Evolutionary conservation across 176 grass and related monocot genomes (phyloP).

Genomic region (Cocos nucifera): DNA sequence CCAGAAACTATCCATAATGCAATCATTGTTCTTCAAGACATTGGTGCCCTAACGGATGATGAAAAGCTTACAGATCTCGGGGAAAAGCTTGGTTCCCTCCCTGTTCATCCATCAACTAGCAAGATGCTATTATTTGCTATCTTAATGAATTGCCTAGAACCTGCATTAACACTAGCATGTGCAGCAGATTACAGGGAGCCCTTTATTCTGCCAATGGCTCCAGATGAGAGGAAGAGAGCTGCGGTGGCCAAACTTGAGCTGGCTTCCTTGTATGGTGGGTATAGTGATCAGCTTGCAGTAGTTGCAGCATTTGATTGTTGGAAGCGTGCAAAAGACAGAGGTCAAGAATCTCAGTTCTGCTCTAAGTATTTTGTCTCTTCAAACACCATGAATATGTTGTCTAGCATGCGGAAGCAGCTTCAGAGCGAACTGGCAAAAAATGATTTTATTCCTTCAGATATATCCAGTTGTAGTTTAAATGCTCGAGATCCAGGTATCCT

Average conservation of each 20-base stretch:
- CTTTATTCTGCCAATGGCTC: slow-evolving; percentile 61
- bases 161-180: slow-evolving; percentile 88
- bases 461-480: slow-evolving; percentile 69
- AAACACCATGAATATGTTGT: slow-evolving; percentile 80
- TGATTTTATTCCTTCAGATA: slow-evolving; percentile 76
- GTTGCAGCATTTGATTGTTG: slow-evolving; percentile 89
- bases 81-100: slow-evolving; percentile 75
- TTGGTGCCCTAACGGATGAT: slow-evolving; percentile 77
- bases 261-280: slow-evolving; percentile 87
- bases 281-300: slow-evolving; percentile 81
- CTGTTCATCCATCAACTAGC: slow-evolving; percentile 84
- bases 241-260: slow-evolving; percentile 58
- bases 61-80: slow-evolving; percentile 80
- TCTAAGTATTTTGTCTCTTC: slow-evolving; percentile 64
- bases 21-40: slow-evolving; percentile 66
- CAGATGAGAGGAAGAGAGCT: slow-evolving; percentile 57
- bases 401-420: slow-evolving; percentile 81
- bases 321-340: slow-evolving; percentile 66
- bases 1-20: slow-evolving; percentile 75
- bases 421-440: slow-evolving; percentile 63
- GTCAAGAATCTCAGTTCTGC: slow-evolving; percentile 77
- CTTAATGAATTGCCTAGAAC: slow-evolving; percentile 90
- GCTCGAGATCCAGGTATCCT: slow-evolving; percentile 84
- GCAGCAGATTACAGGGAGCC: slow-evolving; percentile 72
- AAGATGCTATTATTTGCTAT: slow-evolving; percentile 97